Evolutionary conservation across 148 eudicot genomes (phyloP).

Genomic region (Rhododendron simsii): DNA sequence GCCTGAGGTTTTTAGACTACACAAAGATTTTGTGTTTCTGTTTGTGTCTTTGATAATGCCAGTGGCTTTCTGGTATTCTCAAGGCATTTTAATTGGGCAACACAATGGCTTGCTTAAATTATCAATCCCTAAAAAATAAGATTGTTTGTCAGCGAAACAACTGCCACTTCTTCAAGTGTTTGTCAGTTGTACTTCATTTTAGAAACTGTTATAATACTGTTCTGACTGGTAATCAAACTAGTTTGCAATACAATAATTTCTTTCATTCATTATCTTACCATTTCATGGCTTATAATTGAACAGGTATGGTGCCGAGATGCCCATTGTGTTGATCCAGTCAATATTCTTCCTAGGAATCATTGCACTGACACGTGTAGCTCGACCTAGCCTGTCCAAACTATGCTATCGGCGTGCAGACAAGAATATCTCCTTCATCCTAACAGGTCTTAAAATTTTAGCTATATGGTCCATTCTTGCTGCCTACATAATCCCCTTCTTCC

Average conservation of each 20-base stretch:
- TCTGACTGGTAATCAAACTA: not conserved
- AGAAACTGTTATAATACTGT: not conserved
- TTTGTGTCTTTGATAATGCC: too few species aligned
- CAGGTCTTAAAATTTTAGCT: slow-evolving; percentile 52
- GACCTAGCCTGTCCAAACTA: slow-evolving; percentile 71
- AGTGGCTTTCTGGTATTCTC: slow-evolving; percentile 49
- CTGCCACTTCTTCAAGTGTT: not conserved
- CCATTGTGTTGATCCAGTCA: slow-evolving; percentile 51
- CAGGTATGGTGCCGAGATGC: slow-evolving; percentile 81
- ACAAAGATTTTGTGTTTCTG: not conserved
- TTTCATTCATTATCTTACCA: not conserved
- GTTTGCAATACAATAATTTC: not conserved
- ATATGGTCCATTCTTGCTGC: slow-evolving; percentile 57
- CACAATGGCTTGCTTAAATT: too few species aligned
- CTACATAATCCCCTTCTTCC: slow-evolving; percentile 58
- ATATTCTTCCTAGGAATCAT: slow-evolving; percentile 63
- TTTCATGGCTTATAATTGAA: not conserved
- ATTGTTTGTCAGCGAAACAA: not conserved
- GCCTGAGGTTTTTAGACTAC: not conserved
- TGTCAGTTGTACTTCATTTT: not conserved
- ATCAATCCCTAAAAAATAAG: too few species aligned
- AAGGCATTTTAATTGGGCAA: too few species aligned
- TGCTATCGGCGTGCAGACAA: slow-evolving; percentile 69
- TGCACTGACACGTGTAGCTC: slow-evolving; percentile 62
- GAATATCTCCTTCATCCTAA: slow-evolving; percentile 41